phyloP scores from a whole-genome alignment of 1,284 basidiomycete genomes.

The Pseudozyma sp. region DNA sequence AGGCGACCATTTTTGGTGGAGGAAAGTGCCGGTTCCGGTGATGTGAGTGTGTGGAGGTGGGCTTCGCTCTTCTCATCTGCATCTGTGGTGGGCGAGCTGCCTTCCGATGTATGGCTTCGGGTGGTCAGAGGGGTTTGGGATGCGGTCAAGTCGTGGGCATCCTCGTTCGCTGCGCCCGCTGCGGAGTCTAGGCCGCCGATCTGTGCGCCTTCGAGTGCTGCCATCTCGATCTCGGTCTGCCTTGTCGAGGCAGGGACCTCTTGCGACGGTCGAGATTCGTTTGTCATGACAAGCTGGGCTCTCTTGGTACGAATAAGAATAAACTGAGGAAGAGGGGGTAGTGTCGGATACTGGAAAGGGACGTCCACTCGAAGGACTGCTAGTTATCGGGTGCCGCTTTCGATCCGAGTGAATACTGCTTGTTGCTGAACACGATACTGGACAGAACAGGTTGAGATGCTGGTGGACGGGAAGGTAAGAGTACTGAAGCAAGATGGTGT shows the following conservation, averaged over 20 bases:
- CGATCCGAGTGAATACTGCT: too few relatives aligned
- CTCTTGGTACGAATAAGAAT: neutral
- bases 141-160: conserved; percentile 6
- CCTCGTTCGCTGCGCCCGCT: conserved; percentile 13
- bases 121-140: conserved; percentile 14
- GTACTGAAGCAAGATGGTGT: too few relatives aligned
- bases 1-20: neutral
- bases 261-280: conserved; percentile 8
- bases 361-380: too few relatives aligned
- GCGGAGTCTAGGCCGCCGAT: conserved; percentile 29
- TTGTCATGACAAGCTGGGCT: conserved; percentile 5
- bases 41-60: neutral
- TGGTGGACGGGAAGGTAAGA: too few relatives aligned
- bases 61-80: conserved; percentile 21
- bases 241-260: conserved; percentile 3
- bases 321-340: too few relatives aligned
- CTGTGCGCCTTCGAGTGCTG: conserved; percentile 19
- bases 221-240: conserved; percentile 13
- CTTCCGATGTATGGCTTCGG: conserved; percentile 13
- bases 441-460: too few relatives aligned
- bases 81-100: conserved; percentile 11
- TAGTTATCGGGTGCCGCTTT: too few relatives aligned
- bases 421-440: too few relatives aligned
- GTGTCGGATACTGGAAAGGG: neutral
- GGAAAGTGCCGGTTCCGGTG: neutral